phyloP scores from a whole-genome alignment of 345 rosid species.

The Salix udensis region DNA sequence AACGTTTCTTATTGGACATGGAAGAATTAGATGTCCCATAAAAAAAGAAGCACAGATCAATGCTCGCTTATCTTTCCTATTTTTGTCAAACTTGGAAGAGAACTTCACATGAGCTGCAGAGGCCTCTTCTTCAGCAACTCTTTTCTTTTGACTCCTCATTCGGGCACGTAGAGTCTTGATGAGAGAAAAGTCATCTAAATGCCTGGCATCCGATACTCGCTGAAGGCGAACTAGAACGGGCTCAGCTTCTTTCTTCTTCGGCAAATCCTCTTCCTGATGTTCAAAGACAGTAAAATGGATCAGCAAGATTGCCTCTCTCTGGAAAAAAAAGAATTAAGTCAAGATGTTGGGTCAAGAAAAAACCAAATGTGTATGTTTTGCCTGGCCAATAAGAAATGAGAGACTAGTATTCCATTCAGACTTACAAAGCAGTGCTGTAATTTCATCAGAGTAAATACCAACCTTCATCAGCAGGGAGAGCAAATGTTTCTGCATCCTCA shows the following conservation, averaged over 20 bases:
- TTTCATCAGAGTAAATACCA: constrained; percentile 8
- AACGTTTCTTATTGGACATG: constrained; percentile 41
- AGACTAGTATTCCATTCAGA: background rate
- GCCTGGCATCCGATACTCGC: constrained; percentile 73
- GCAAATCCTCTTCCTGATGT: constrained; percentile 86
- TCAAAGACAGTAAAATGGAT: constrained; percentile 91
- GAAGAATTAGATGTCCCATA: constrained; percentile 41
- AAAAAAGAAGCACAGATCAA: no score
- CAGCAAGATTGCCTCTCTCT: constrained; percentile 91
- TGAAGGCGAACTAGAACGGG: constrained; percentile 82
- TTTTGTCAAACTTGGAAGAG: background rate
- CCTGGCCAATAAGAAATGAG: background rate
- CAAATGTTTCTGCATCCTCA: constrained; percentile 93
- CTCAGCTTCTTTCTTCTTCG: constrained; percentile 95
- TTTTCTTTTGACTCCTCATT: constrained; percentile 78
- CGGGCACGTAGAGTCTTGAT: constrained; percentile 77
- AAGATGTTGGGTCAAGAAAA: background rate
- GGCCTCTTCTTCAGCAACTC: constrained; percentile 78
- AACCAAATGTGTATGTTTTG: background rate
- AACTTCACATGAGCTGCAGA: no score
- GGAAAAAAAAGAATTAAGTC: constrained; percentile 22
- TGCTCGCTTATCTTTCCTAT: no score
- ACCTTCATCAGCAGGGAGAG: constrained; percentile 96
- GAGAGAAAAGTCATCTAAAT: constrained; percentile 76
- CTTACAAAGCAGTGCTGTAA: background rate